A percentile compares a stretch with the other conserved stretches of the same genome.
Conservation (phyloP, 306 rosid genomes). For the Argentina anserina region DNA sequence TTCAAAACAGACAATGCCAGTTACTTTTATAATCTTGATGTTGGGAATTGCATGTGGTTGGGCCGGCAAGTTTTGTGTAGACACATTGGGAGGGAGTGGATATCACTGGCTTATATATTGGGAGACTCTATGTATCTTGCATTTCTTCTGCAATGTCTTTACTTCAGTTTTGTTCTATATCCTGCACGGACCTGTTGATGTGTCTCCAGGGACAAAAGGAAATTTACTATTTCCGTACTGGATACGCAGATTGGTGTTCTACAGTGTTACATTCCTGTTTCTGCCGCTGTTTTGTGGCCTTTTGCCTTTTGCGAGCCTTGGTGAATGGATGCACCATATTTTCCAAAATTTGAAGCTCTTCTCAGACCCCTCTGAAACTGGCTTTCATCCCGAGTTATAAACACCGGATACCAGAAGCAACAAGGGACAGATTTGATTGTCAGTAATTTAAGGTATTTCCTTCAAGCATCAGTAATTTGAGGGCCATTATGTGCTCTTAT, state of each 20-base stretch:
- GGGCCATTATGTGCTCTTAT: background rate
- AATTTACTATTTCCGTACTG: constrained; percentile 39
- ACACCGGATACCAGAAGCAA: no score
- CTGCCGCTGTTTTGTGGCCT: constrained; percentile 79
- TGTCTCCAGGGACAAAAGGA: constrained; percentile 28
- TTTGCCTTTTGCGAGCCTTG: constrained; percentile 70
- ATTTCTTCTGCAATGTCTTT: constrained; percentile 50
- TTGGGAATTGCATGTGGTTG: constrained; percentile 67
- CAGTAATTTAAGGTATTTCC: background rate
- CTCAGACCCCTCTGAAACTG: no score
- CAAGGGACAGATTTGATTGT: background rate
- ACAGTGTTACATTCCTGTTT: constrained; percentile 34
- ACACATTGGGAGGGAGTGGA: constrained; percentile 85
- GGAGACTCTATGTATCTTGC: constrained; percentile 63
- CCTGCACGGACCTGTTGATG: constrained; percentile 58
- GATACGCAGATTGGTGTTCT: constrained; percentile 56
- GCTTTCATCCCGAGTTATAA: no score
- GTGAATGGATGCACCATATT: constrained; percentile 65
- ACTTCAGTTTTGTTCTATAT: constrained; percentile 45
- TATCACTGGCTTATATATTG: constrained; percentile 66
- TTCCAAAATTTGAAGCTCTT: no score
- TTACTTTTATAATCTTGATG: constrained; percentile 65
- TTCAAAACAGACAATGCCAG: constrained; percentile 62
- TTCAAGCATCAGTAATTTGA: background rate
- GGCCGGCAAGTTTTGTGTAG: constrained; percentile 74